Evolutionary conservation across 495 filamentous ascomycete species (phyloP), one percentile per base, ranked within the genome.

Genomic region (Elasticomyces elasticus): DNA sequence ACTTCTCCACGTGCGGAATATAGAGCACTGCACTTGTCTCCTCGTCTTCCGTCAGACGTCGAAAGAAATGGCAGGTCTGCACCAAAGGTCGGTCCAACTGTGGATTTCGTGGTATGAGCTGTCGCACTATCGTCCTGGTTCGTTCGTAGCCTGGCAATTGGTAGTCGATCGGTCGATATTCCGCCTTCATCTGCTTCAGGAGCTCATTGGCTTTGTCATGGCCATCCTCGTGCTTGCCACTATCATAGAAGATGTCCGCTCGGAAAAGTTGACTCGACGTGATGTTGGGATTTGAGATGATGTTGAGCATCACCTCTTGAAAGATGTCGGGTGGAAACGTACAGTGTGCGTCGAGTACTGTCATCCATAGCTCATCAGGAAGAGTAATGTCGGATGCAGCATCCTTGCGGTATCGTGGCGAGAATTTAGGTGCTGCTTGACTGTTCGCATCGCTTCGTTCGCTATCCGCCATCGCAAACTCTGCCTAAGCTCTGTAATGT

Each of bases 271-370:
- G 82, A 15, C 75, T 83, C 2, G 86, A 86, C 57, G 85, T 91
- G 72, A 91, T 78, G 56, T 95, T 94, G 7, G 90, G 89, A 66
- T 95, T 94, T 43, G 74, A 74, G 60, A 94, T 76, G 40, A 94
- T 76, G 55, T 87, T 87, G 48, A 79, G 64, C 74, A 87, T 82
- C 43, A 86, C 78, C 27, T 75, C 66, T 30, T 72, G 63, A 64
- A 90, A 88, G 44, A 76, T 69, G 31, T 74, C 67, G 1, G 77
- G 74, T 2, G 74, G 59, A 60, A 87, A 88, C 10, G 74, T 64
- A 62, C 82, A 85, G 19, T 53, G 60, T 2, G 49, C 52, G 0
- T 58, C 56, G 20, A 71, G 61, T 7, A 66, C 51, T 15, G 69
- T 64, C 6, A 59, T 53, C 69, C 69, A 72, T 41, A 60, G 13